Evolutionary conservation across 2,329 filamentous ascomycete species (phyloP).

Genomic region (Waltergamsia citrina): DNA sequence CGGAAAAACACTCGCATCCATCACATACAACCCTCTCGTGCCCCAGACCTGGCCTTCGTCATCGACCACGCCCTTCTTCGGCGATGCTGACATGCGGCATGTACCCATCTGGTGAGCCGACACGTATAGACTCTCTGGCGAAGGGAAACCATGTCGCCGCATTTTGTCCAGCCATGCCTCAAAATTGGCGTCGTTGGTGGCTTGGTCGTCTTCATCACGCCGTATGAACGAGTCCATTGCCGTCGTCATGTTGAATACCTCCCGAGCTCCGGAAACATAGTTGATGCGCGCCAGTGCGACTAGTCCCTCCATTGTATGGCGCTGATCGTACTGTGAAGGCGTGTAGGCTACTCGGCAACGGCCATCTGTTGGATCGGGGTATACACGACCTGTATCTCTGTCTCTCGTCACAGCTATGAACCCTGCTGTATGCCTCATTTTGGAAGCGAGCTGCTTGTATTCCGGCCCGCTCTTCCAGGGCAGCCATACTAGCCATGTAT

Average conservation of each 20-base stretch:
- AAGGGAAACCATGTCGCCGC: neutral
- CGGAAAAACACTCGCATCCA: slow-evolving; percentile 61
- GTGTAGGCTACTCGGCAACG: slow-evolving; percentile 38
- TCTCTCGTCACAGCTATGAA: slow-evolving; percentile 1
- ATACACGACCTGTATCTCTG: slow-evolving; percentile 1
- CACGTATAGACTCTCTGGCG: slow-evolving; percentile 31
- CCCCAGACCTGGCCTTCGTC: slow-evolving; percentile 49
- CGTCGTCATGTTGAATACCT: slow-evolving; percentile 56
- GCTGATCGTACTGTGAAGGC: slow-evolving; percentile 55
- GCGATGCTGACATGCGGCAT: slow-evolving; percentile 51
- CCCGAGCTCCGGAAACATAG: slow-evolving; percentile 61
- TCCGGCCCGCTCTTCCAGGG: slow-evolving; percentile 1
- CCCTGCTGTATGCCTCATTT: neutral
- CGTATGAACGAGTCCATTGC: slow-evolving; percentile 50
- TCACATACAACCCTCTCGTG: slow-evolving; percentile 49
- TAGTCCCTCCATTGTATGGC: slow-evolving; percentile 56
- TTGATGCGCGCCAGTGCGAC: slow-evolving; percentile 60
- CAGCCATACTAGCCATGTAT: slow-evolving; percentile 2
- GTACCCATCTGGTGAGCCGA: slow-evolving; percentile 69
- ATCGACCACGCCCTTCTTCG: slow-evolving; percentile 41
- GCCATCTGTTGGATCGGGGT: slow-evolving; percentile 2
- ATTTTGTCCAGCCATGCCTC: slow-evolving; percentile 27
- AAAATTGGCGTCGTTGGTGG: slow-evolving; percentile 29
- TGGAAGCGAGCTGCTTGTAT: slow-evolving; percentile 1
- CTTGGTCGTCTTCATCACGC: slow-evolving; percentile 28